phyloP scores from a whole-genome alignment of 805 yeast species.

The Ogataea nakhonphanomensis region DNA sequence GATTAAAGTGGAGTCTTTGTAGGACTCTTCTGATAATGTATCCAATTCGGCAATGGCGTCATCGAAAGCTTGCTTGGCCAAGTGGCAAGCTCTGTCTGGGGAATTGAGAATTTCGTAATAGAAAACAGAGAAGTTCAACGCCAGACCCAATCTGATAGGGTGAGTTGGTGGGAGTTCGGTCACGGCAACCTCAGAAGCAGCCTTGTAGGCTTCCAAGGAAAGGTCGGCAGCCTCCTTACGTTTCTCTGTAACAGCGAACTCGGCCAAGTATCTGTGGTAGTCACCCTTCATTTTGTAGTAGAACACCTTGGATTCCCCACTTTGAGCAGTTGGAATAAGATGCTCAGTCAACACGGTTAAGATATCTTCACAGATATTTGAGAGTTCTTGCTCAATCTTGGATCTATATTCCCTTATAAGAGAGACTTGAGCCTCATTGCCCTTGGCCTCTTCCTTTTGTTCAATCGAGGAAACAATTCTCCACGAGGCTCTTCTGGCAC shows the following conservation, averaged over 20 bases:
- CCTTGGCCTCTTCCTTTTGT: constrained; percentile 96
- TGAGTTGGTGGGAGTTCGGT: constrained; percentile 98
- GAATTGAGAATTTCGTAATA: constrained; percentile 97
- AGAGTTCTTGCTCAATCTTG: constrained; percentile 88
- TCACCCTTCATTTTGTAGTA: constrained; percentile 99
- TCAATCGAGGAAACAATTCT: constrained; percentile 97
- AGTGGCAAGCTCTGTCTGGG: constrained; percentile 98
- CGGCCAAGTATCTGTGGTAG: constrained; percentile 98
- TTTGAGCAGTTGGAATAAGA: constrained; percentile 88
- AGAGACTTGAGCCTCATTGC: constrained; percentile 84
- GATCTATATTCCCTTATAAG: constrained; percentile 92
- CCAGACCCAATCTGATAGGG: constrained; percentile 97
- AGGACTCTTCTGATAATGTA: constrained; percentile 94
- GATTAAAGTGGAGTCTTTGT: constrained; percentile 96
- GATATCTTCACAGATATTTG: constrained; percentile 92
- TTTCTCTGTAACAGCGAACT: constrained; percentile 87
- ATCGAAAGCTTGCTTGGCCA: constrained; percentile 98
- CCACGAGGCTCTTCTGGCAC: constrained; percentile 99
- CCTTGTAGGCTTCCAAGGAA: constrained; percentile 89
- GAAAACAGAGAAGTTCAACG: constrained; percentile 95
- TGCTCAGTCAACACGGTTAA: constrained; percentile 82
- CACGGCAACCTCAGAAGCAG: constrained; percentile 96
- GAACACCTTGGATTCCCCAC: constrained; percentile 97
- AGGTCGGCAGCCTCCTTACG: constrained; percentile 90
- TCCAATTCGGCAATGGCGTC: constrained; percentile 99